Evolutionary conservation across 139 green algal species (phyloP).

Genomic region (Desmodesmus armatus): DNA sequence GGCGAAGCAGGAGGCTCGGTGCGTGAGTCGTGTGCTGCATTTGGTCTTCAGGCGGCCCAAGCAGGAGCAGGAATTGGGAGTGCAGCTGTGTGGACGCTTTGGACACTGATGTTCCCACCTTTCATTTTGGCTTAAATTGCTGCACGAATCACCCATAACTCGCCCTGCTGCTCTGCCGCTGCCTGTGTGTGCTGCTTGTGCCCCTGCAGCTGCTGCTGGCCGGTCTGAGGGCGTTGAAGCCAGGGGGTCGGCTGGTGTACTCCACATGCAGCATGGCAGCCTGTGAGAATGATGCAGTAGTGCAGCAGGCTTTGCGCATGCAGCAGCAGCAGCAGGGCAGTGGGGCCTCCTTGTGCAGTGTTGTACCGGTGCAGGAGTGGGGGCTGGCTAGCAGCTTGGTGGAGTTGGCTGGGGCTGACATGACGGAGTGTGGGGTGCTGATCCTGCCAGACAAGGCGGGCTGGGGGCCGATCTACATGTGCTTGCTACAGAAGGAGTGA

Average conservation of each 20-base stretch:
- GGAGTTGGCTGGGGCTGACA: conserved; percentile 44
- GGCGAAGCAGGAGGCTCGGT: no score
- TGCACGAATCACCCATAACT: no score
- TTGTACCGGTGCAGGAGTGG: conserved; percentile 20
- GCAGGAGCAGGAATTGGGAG: no score
- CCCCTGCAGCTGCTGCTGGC: conserved; percentile 40
- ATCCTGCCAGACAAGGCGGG: conserved; percentile 58
- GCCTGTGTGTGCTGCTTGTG: not conserved
- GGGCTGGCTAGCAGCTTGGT: not conserved
- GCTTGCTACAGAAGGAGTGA: conserved; percentile 63
- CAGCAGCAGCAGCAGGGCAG: not conserved
- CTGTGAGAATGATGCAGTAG: conserved; percentile 72
- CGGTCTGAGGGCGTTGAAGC: conserved; percentile 58
- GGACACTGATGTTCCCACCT: no score
- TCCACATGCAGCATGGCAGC: conserved; percentile 71
- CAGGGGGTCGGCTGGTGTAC: conserved; percentile 74
- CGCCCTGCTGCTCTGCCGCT: no score
- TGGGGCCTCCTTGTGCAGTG: not conserved
- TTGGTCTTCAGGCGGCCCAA: no score
- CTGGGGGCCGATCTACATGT: conserved; percentile 65
- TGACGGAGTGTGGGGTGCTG: conserved; percentile 59
- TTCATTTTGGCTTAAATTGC: no score
- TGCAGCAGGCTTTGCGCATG: conserved; percentile 41
- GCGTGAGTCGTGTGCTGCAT: no score
- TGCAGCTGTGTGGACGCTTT: no score